phyloP scores from a whole-genome alignment of 2,329 filamentous ascomycete genomes.

The Nemania serpens region DNA sequence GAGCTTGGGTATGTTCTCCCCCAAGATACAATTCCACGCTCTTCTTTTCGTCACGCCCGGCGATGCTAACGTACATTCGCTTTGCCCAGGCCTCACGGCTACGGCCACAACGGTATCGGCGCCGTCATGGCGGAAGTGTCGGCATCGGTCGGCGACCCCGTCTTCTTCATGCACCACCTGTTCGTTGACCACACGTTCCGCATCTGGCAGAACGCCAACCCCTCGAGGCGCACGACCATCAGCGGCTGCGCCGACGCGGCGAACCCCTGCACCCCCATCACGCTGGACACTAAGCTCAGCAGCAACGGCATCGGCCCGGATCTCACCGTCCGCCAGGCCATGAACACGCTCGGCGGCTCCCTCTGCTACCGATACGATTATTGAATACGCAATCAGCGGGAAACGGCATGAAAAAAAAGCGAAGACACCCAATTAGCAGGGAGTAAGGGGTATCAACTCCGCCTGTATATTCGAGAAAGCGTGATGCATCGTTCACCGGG shows the following conservation, averaged over 20 bases:
- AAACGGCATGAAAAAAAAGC: not conserved
- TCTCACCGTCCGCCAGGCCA: constrained; percentile 32
- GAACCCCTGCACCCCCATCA: constrained; percentile 38
- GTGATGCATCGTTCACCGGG: too few relatives aligned
- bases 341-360: constrained; percentile 39
- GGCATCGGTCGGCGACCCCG: constrained; percentile 42
- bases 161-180: constrained; percentile 44
- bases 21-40: not conserved
- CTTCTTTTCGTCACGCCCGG: not conserved
- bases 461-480: too few relatives aligned
- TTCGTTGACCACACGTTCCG: constrained; percentile 44
- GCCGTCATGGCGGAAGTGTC: constrained; percentile 44
- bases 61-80: constrained; percentile 29
- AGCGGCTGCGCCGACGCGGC: constrained; percentile 37
- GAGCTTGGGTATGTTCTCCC: constrained; percentile 43
- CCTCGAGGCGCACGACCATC: constrained; percentile 36
- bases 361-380: constrained; percentile 43
- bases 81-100: constrained; percentile 42
- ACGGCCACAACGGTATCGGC: constrained; percentile 45
- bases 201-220: constrained; percentile 42
- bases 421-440: not conserved
- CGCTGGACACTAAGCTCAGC: constrained; percentile 35
- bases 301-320: constrained; percentile 38
- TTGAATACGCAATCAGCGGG: constrained; percentile 21
- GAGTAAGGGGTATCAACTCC: not conserved